Evolutionary conservation across 2,329 filamentous ascomycete genomes (phyloP), one percentile per base, ranked within the genome.

Genomic region (Corinectria fuckeliana): DNA sequence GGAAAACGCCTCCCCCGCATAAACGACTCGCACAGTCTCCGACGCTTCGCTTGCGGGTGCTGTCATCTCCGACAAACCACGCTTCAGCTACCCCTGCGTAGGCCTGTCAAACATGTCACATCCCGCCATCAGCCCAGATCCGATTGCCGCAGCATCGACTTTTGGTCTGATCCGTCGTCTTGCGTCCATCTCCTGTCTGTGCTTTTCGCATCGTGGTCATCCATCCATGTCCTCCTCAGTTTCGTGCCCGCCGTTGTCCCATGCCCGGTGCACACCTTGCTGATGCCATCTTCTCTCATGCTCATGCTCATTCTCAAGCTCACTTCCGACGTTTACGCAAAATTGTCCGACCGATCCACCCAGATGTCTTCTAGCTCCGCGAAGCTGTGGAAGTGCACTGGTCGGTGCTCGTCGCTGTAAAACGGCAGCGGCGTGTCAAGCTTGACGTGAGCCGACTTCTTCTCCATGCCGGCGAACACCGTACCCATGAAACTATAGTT

Each of bases 401-500:
- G 93, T 23, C 95, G 87, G 77, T 99, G 96, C 70, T 93, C 85
- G 70, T 93, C 93, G 73, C 91, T 93, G 79, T 99, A 99, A 79
- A 97, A 98, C 8, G 91, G 84, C 67, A 89, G 78, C 16, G 95
- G 95, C 41, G 92, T 96, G 77, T 98, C 96, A 54, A 99, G 88
- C 82, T 95, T 95, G 69, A 98, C 93, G 69, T 93, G 91, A 41
- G 97, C 86, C 3, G 89, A 85, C 80, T 92, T 92, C 88, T 97
- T 98, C 80, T 97, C 93, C 64, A 97, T 85, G 38, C 88, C 88
- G 13, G 89, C 88, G 74, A 98, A 99, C 1, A 88, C 88, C 66
- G 89, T 92, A 55, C 95, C 95, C 88, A 98, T 92, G 83, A 99
- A 99, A 76, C 91, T 95, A 81, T 97, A 99, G 78, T 99, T 99